Evolutionary conservation across 2,329 filamentous ascomycete species (phyloP).

Genomic region (Monosporascus sp.): DNA sequence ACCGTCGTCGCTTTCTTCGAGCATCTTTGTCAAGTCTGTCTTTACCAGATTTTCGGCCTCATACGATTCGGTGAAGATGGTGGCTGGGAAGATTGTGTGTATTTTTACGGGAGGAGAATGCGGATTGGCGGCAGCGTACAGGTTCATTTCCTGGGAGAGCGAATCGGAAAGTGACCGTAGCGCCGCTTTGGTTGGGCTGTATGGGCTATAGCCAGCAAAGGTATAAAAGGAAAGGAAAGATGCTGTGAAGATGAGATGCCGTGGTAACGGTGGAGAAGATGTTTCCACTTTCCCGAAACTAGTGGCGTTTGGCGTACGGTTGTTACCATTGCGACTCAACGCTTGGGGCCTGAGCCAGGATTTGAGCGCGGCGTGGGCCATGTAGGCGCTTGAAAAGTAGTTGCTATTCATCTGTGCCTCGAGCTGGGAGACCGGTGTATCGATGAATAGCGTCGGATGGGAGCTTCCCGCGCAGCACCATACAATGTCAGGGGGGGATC

Average conservation of each 20-base stretch:
- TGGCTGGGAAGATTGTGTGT: slow-evolving; percentile 62
- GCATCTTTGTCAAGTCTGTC: slow-evolving; percentile 31
- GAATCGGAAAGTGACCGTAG: slow-evolving; percentile 61
- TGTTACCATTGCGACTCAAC: background rate
- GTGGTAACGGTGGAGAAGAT: slow-evolving; percentile 9
- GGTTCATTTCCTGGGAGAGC: slow-evolving; percentile 53
- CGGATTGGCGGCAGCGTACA: slow-evolving; percentile 26
- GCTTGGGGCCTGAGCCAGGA: slow-evolving; percentile 20
- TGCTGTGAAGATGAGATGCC: slow-evolving; percentile 65
- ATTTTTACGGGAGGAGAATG: slow-evolving; percentile 41
- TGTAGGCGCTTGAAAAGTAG: slow-evolving; percentile 35
- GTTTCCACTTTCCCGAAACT: background rate
- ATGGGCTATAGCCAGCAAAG: slow-evolving; percentile 60
- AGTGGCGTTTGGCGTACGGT: background rate
- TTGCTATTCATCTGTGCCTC: slow-evolving; percentile 34
- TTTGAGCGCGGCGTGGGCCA: slow-evolving; percentile 30
- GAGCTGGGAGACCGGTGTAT: slow-evolving; percentile 27
- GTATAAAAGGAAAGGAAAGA: slow-evolving; percentile 58
- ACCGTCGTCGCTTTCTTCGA: slow-evolving; percentile 32
- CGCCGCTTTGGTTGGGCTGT: slow-evolving; percentile 64
- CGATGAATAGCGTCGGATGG: slow-evolving; percentile 39
- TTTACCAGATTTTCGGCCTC: slow-evolving; percentile 32
- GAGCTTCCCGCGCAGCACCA: slow-evolving; percentile 64
- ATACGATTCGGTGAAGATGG: slow-evolving; percentile 56
- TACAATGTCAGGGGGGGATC: slow-evolving; percentile 57